Conservation (phyloP, 768 basidiomycete species). For the Terana coerulea region DNA sequence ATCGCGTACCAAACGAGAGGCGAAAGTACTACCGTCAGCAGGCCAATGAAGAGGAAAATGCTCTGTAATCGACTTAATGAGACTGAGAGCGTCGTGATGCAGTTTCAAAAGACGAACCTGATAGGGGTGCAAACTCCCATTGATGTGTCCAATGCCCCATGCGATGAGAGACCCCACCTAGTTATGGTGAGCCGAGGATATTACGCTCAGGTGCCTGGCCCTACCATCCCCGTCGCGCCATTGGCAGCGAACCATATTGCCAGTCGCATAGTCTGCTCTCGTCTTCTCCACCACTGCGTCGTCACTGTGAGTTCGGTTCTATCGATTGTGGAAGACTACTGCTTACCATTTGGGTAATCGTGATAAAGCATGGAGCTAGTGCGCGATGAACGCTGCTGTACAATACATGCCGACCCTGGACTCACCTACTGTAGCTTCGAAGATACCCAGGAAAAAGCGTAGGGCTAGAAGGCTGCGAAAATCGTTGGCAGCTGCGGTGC, state of each 20-base stretch:
- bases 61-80: conserved; percentile 19
- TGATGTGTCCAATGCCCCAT: conserved; percentile 39
- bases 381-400: background rate
- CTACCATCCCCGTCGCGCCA: conserved; percentile 37
- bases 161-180: conserved; percentile 41
- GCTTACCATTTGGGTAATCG: conserved; percentile 39
- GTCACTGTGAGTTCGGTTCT: background rate
- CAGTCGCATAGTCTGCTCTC: conserved; percentile 41
- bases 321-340: background rate
- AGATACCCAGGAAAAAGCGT: conserved; percentile 42
- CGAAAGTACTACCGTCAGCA: conserved; percentile 35
- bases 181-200: too few relatives aligned
- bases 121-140: conserved; percentile 35
- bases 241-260: conserved; percentile 43
- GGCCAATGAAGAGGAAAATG: conserved; percentile 45
- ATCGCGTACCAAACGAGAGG: conserved; percentile 32
- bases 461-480: conserved; percentile 38
- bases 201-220: background rate
- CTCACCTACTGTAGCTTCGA: conserved; percentile 43
- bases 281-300: conserved; percentile 42
- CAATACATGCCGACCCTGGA: background rate
- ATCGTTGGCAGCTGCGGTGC: conserved; percentile 35
- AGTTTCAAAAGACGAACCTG: conserved; percentile 25
- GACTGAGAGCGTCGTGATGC: background rate
- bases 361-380: conserved; percentile 44